phyloP scores from a whole-genome alignment of 2,329 filamentous ascomycete species.

The Chaetomiaceae sp. region DNA sequence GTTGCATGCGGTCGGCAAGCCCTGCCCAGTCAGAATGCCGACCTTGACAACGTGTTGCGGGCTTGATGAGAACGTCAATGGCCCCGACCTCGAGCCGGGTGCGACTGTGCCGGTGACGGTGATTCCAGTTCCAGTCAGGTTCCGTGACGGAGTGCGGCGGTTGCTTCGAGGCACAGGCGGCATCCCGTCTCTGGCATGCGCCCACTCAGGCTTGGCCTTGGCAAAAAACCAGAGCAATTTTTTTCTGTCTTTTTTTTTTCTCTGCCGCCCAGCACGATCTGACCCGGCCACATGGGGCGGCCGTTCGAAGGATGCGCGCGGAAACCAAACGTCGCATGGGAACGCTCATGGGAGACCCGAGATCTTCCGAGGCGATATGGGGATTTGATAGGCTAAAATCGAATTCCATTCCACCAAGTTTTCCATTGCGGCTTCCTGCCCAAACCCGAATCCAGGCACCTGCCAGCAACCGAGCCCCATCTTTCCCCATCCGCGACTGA shows the following conservation, averaged over 20 bases:
- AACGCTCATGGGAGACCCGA: slow-evolving; percentile 11
- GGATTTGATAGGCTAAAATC: slow-evolving; percentile 24
- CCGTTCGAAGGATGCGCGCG: slow-evolving; percentile 11
- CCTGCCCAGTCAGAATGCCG: slow-evolving; percentile 17
- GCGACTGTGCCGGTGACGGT: too few relatives aligned
- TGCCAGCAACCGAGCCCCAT: not conserved
- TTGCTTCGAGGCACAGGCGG: slow-evolving; percentile 5
- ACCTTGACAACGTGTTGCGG: slow-evolving; percentile 17
- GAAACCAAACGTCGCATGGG: slow-evolving; percentile 7
- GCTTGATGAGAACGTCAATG: not conserved
- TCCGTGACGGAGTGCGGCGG: not conserved
- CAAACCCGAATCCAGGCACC: not conserved
- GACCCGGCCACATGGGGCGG: slow-evolving; percentile 14
- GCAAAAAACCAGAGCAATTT: slow-evolving; percentile 7
- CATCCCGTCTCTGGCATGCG: not conserved
- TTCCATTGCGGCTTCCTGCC: slow-evolving; percentile 1
- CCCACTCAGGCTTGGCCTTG: not conserved
- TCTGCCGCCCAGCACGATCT: slow-evolving; percentile 1
- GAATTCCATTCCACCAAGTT: slow-evolving; percentile 1
- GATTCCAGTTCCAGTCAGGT: too few relatives aligned
- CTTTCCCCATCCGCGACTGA: not conserved
- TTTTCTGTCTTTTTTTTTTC: too few relatives aligned
- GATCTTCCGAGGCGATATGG: slow-evolving; percentile 21
- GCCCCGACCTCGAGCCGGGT: too few relatives aligned
- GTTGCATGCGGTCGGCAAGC: not conserved